phyloP scores from a whole-genome alignment of 805 yeast species.

The Saccharomycopsis microspora region DNA sequence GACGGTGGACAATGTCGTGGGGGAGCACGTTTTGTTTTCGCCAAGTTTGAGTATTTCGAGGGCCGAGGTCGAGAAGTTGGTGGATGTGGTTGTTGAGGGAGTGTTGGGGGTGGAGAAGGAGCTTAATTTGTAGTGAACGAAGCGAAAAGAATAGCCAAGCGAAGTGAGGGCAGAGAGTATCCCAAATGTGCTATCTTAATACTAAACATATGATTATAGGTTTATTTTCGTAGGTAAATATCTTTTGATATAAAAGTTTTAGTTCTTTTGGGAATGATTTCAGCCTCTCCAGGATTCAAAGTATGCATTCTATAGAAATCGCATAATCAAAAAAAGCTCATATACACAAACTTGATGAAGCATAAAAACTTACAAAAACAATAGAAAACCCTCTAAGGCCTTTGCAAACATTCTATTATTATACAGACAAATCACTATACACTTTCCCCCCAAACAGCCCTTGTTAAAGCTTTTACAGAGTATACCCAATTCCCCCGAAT shows the following conservation, averaged over 20 bases:
- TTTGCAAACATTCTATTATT: no score
- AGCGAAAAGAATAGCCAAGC: no score
- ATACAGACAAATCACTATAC: no score
- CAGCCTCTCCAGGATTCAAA: no score
- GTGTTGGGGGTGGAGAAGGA: conserved; percentile 28
- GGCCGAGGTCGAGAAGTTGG: conserved; percentile 31
- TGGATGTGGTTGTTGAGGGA: conserved; percentile 28
- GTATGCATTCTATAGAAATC: no score
- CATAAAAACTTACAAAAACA: no score
- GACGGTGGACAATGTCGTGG: conserved; percentile 26
- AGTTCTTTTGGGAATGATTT: neutral
- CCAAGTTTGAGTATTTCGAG: conserved; percentile 34
- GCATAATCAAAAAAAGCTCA: no score
- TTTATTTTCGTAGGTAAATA: neutral
- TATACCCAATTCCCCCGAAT: conserved; percentile 29
- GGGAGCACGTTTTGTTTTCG: conserved; percentile 37
- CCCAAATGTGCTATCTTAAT: neutral
- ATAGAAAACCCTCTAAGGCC: no score
- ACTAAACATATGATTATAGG: neutral
- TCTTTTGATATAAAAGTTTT: neutral
- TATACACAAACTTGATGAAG: no score
- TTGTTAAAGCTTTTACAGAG: conserved; percentile 20
- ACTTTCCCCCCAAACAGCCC: no score
- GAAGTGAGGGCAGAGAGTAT: no score
- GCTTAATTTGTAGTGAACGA: conserved; percentile 13